These are phyloP conservation scores for Orbilia quercus DNA, from an alignment of 2,329 filamentous ascomycete genomes.

Conservation along the genomic window DNA sequence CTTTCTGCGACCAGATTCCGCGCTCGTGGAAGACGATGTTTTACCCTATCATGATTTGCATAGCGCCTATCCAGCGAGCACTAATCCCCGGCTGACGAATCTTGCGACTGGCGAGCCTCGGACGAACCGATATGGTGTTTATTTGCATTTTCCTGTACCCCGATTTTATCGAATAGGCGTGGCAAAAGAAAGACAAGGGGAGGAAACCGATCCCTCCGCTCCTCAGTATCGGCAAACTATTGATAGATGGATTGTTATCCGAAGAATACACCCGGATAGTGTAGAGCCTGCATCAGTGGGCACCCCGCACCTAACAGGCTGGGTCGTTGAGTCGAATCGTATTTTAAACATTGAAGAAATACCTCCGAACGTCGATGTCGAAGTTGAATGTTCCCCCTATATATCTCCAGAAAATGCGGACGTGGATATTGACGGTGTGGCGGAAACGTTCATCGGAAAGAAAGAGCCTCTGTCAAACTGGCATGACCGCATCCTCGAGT, in stretches of 20 bases:
- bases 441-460: conserved; percentile 65
- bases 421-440: conserved; percentile 62
- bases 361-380: conserved; percentile 61
- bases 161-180: conserved; percentile 60
- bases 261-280: conserved; percentile 57
- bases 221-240: conserved; percentile 60
- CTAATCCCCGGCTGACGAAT: conserved; percentile 63
- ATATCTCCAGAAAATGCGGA: conserved; percentile 63
- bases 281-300: conserved; percentile 15
- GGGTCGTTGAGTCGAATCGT: conserved; percentile 64
- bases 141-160: conserved; percentile 65
- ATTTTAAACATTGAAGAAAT: conserved; percentile 62
- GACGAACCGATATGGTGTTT: conserved; percentile 63
- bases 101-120: conserved; percentile 60
- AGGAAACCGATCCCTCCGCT: too few species aligned
- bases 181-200: conserved; percentile 17
- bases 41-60: conserved; percentile 63
- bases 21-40: conserved; percentile 61
- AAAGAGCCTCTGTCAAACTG: conserved; percentile 57
- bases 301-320: conserved; percentile 58
- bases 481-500: conserved; percentile 18
- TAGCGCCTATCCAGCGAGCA: conserved; percentile 60
- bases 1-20: conserved; percentile 62
- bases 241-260: conserved; percentile 63
- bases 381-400: too few species aligned